These are phyloP conservation scores for Epichloe aotearoae DNA, from an alignment of 2,329 filamentous ascomycete species.

Conservation along the genomic window DNA sequence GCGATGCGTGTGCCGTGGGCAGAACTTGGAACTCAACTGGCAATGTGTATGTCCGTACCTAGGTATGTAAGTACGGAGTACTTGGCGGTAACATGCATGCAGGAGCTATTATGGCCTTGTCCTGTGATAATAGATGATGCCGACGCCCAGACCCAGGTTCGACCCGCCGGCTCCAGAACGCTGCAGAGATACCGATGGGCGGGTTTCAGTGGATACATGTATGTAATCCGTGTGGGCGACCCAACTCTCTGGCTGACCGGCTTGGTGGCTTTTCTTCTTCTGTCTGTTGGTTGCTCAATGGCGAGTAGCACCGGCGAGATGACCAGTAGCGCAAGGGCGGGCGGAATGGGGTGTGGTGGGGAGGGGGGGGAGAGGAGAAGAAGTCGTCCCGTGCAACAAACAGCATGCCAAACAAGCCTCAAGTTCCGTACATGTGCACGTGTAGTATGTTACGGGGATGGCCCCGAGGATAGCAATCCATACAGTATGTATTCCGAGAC, in stretches of 20 bases:
- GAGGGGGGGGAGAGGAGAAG: neutral
- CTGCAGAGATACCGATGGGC: slow-evolving; percentile 1
- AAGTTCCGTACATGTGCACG: neutral
- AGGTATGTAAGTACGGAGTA: neutral
- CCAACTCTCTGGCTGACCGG: slow-evolving; percentile 3
- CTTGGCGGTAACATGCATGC: neutral
- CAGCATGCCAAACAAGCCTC: neutral
- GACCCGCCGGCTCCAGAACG: neutral
- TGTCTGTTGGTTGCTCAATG: neutral
- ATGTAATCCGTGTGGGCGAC: neutral
- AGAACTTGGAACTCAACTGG: too few relatives aligned
- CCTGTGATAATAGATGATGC: neutral
- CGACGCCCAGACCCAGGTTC: neutral
- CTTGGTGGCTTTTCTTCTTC: slow-evolving; percentile 1
- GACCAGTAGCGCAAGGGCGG: neutral
- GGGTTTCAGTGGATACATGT: slow-evolving; percentile 1
- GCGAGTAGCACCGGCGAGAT: neutral
- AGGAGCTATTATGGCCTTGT: neutral
- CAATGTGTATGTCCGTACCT: neutral
- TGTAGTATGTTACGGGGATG: too few relatives aligned
- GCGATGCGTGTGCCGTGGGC: too few relatives aligned
- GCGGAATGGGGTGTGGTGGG: neutral
- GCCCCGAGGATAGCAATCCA: neutral
- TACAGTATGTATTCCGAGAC: neutral
- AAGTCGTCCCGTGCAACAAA: too few relatives aligned